phyloP scores from a whole-genome alignment of 257 asterid species.

The Craterostigma plantagineum region DNA sequence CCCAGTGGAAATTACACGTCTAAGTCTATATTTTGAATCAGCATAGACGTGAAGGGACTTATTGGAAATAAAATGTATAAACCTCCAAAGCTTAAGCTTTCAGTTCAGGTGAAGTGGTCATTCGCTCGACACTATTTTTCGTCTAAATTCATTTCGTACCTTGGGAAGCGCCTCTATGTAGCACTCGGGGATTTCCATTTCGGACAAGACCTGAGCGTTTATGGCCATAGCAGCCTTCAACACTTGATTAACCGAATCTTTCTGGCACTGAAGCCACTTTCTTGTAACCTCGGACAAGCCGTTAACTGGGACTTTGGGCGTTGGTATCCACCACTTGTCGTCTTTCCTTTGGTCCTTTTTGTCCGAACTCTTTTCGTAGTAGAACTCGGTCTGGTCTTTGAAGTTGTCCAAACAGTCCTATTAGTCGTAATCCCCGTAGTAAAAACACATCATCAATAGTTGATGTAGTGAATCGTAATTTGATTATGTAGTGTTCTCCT shows the following conservation, averaged over 20 bases:
- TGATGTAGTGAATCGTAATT: neutral
- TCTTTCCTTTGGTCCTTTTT: slow-evolving; percentile 21
- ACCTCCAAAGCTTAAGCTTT: too few species aligned
- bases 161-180: slow-evolving; percentile 72
- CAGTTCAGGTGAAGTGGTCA: too few species aligned
- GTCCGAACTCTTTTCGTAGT: slow-evolving; percentile 16
- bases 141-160: slow-evolving; percentile 18
- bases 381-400: slow-evolving; percentile 26
- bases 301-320: slow-evolving; percentile 49
- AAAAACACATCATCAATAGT: too few species aligned
- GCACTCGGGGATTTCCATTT: slow-evolving; percentile 64
- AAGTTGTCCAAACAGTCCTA: slow-evolving; percentile 83
- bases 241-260: slow-evolving; percentile 71
- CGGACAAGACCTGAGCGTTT: slow-evolving; percentile 52
- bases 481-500: slow-evolving; percentile 11
- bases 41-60: too few species aligned
- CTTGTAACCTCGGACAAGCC: slow-evolving; percentile 50
- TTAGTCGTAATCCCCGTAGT: neutral
- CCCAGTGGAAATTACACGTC: too few species aligned
- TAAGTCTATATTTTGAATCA: too few species aligned
- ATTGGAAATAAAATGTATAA: too few species aligned
- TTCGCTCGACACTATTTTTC: too few species aligned
- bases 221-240: slow-evolving; percentile 89
- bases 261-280: slow-evolving; percentile 62
- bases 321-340: slow-evolving; percentile 89